Base-by-base conservation (phyloP, 495 filamentous ascomycete species). In the Podospora pseudocomata region DNA sequence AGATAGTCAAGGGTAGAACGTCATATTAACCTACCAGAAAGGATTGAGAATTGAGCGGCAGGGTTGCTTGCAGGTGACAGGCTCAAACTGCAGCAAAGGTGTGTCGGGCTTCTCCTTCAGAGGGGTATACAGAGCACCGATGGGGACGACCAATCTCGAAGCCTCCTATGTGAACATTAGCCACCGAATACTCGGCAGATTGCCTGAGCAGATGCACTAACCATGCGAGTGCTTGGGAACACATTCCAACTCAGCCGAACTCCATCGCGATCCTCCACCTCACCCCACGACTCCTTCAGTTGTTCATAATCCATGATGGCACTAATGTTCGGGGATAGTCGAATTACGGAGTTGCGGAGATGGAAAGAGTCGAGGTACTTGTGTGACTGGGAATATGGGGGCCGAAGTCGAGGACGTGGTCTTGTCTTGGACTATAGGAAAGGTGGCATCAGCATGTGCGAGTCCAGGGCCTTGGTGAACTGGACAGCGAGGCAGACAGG, bases 181-280 rank as follows among this genome's bases (percentile, higher is more conserved):
- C 30, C 32, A 75, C 13, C 65, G 67, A 64, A 65, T 26, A 19
- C 28, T 49, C 55, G 44, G 32, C 11, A 57, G 2, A 54, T 26
- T n/a, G 39, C 28, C 18, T 44, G 44, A 39, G 30, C 20, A 20
- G 65, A 28, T 49, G 28, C 34, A 27, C 69, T 34, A 20, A 95
- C 92, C 91, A 99, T 97, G 76, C 96, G 94, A 77, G 94, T 92
- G 84, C 94, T 97, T 67, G 96, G 96, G 80, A 99, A 97, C 53
- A 96, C 96, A 77, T 99, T 99, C 96, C 96, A 99, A 80, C 95
- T 97, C 66, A 99, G 87, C 74, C 96, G 88, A 76, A 98, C 86
- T 65, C 96, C 96, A 90, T 99, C 96, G 60, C 93, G 88, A 71
- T 99, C 96, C 83, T 99, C 96, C 67, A 96, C 88, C 79, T 96